These are phyloP conservation scores for Ganoderma lucidum DNA, from an alignment of 1,284 basidiomycete genomes.

Conservation along the genomic window DNA sequence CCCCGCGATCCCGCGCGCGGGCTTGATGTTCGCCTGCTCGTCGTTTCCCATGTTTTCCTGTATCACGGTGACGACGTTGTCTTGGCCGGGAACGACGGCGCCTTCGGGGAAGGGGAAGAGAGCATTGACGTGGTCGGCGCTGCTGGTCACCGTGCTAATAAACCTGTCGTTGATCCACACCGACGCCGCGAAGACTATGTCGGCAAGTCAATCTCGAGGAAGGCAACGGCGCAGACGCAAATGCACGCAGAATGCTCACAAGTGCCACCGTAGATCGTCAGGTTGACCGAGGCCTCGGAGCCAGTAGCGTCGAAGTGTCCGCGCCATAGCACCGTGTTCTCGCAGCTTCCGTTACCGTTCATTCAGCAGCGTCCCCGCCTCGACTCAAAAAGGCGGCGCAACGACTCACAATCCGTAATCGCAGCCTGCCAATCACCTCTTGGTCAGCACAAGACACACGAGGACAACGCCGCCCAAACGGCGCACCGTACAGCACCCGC, in stretches of 20 bases:
- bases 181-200: slow-evolving; percentile 76
- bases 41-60: slow-evolving; percentile 87
- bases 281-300: slow-evolving; percentile 64
- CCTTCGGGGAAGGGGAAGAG: slow-evolving; percentile 69
- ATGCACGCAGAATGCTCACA: slow-evolving; percentile 50
- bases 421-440: slow-evolving; percentile 61
- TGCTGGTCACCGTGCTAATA: slow-evolving; percentile 73
- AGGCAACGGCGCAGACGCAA: no score
- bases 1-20: slow-evolving; percentile 80
- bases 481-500: slow-evolving; percentile 66
- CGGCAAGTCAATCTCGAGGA: neutral
- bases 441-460: neutral
- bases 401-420: slow-evolving; percentile 81
- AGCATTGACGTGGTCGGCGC: slow-evolving; percentile 68
- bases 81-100: slow-evolving; percentile 55
- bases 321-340: slow-evolving; percentile 81
- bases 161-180: slow-evolving; percentile 82
- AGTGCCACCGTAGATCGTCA: slow-evolving; percentile 82
- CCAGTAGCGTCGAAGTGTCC: slow-evolving; percentile 77
- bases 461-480: neutral
- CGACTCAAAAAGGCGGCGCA: neutral
- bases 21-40: slow-evolving; percentile 63
- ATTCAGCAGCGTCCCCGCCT: neutral
- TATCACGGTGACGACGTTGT: slow-evolving; percentile 80
- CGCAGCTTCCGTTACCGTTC: slow-evolving; percentile 58